These are phyloP conservation scores for Lipomyces sp. DNA, from an alignment of 805 yeast genomes.

Conservation along the genomic window DNA sequence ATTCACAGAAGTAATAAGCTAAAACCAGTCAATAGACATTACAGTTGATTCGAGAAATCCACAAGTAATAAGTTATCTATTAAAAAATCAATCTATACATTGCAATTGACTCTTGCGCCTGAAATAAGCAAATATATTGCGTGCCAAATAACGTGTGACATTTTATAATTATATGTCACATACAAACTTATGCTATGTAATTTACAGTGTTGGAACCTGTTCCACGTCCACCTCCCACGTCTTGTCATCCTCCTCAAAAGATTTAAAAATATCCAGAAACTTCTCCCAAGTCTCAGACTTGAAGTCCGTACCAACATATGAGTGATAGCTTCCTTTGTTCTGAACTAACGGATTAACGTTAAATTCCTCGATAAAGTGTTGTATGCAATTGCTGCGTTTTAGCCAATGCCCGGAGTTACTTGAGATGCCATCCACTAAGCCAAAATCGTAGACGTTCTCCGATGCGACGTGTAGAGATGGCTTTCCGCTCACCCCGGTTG, in stretches of 20 bases:
- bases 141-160: no score
- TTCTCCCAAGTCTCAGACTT: slow-evolving; percentile 28
- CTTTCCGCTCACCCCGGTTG: slow-evolving; percentile 21
- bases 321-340: slow-evolving; percentile 13
- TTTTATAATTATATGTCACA: no score
- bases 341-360: slow-evolving; percentile 18
- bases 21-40: no score
- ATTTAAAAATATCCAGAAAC: slow-evolving; percentile 17
- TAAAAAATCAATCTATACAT: no score
- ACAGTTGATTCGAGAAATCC: no score
- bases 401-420: slow-evolving; percentile 19
- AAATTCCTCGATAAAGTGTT: slow-evolving; percentile 20
- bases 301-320: slow-evolving; percentile 25
- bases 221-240: no score
- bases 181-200: no score
- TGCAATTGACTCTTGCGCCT: no score
- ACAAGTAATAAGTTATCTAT: no score
- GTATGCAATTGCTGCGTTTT: slow-evolving; percentile 22
- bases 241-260: slow-evolving; percentile 10
- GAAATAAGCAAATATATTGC: no score
- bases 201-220: no score
- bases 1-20: no score
- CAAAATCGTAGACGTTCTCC: slow-evolving; percentile 27
- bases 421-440: slow-evolving; percentile 28
- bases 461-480: slow-evolving; percentile 24